Base-by-base conservation (phyloP, 768 basidiomycete genomes). In the Agaricus sinodeliciosus region DNA sequence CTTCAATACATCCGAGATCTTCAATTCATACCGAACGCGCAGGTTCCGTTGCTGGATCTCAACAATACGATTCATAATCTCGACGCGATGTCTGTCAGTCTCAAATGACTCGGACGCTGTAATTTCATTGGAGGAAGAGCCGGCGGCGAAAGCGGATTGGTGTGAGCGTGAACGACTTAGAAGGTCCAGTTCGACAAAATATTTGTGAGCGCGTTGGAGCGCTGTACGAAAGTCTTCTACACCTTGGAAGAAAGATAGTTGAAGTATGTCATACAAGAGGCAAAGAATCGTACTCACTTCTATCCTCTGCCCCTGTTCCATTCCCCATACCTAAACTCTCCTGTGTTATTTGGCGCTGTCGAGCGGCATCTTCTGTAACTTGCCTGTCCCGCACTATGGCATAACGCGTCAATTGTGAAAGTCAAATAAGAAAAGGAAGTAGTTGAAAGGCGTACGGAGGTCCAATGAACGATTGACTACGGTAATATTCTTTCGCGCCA, bases 21-120 rank as follows among this genome's bases (percentile, higher is more conserved):
- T 78, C 19, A 94, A 60, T 60, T 93, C 87, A 60, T 85, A 90
- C 46, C 85, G 77, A 18, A 96, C 85, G 12, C 87, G 79, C 41
- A 88, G 63, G 59, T 85, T 84, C 19, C 82, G 77, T 59, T 84
- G 84, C 1, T 94, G 68, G 18, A 85, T 76, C 37, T 70, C 71
- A 22, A 84, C 82, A 3, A 94, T 66, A 57, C 77, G 78, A 4
- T 75, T 72, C 78, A 92, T 84, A 11, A 76, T 62, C 18, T 85
- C 83, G 19, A 85, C 74, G 46, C 83, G 70, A 43, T 78, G 69
- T n/a, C 70, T 72, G 59, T 82, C 82, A 9, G 69, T 54, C 36
- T 83, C 82, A 19, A 59, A 61, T 9, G 68, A 58, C 35, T 73
- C 66, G 7, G 66, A 56, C 15, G 71, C 52, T 9, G 63, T 64